Evolutionary conservation across 2,329 filamentous ascomycete genomes (phyloP).

Genomic region (Davidsoniella virescens): DNA sequence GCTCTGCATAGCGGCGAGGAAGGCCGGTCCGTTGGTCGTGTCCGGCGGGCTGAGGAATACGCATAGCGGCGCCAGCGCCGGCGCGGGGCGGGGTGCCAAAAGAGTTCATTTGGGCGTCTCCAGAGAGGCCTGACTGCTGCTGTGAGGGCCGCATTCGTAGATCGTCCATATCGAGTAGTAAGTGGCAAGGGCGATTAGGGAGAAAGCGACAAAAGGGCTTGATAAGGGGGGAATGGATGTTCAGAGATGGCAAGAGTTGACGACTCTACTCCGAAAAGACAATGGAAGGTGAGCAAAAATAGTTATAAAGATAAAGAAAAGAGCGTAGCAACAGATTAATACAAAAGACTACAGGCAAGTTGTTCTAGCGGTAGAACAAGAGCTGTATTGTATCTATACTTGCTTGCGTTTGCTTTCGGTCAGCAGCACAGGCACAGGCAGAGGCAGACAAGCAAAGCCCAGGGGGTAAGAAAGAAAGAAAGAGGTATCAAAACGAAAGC

Average conservation of each 20-base stretch:
- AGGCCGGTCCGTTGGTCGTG: not conserved
- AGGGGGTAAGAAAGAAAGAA: constrained; percentile 20
- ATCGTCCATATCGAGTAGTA: constrained; percentile 2
- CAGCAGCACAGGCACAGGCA: constrained; percentile 18
- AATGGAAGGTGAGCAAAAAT: too few species aligned
- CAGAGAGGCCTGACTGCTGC: constrained; percentile 1
- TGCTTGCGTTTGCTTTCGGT: too few species aligned
- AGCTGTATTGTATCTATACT: constrained; percentile 10
- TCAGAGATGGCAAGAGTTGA: too few species aligned
- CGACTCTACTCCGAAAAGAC: too few species aligned
- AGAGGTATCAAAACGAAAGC: constrained; percentile 17
- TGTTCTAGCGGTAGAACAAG: constrained; percentile 1
- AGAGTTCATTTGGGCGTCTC: not conserved
- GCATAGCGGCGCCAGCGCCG: not conserved
- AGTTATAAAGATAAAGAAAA: too few species aligned
- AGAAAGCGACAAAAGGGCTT: not conserved
- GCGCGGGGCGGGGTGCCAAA: constrained; percentile 4
- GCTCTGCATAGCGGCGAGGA: constrained; percentile 10
- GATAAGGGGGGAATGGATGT: constrained; percentile 6
- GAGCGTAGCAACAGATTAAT: too few species aligned
- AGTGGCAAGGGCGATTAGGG: not conserved
- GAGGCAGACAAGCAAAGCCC: constrained; percentile 20
- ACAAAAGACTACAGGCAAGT: too few species aligned
- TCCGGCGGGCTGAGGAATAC: not conserved
- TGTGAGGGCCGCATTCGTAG: not conserved